Percentiles rank a stretch among this genome's conserved stretches.
These are phyloP conservation scores for Articulospora tetracladia DNA, from an alignment of 495 filamentous ascomycete species.

Conservation along the genomic window DNA sequence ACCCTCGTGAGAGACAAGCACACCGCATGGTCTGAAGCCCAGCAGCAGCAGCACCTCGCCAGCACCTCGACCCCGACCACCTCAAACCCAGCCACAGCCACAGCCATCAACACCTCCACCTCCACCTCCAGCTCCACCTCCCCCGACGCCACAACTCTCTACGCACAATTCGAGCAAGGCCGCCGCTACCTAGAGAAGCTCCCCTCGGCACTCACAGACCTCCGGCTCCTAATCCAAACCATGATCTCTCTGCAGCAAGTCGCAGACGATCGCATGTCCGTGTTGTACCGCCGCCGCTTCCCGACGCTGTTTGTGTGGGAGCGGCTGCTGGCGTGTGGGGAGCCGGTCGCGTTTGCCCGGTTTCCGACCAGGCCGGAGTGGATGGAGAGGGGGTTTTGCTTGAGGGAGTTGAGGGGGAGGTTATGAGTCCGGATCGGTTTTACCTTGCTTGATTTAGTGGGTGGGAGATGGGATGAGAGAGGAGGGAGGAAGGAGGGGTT, in stretches of 20 bases:
- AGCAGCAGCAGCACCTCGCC: too few species aligned
- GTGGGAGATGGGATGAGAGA: neutral
- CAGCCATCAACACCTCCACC: neutral
- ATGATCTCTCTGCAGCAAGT: neutral
- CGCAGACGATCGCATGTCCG: too few species aligned
- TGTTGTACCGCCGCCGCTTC: neutral
- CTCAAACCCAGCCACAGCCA: too few species aligned
- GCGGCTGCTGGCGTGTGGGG: neutral
- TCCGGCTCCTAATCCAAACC: neutral
- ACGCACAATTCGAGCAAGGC: neutral
- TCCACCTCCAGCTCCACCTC: neutral
- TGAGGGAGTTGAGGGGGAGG: neutral
- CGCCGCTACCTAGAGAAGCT: neutral
- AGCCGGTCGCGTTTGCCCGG: neutral
- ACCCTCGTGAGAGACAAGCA: neutral
- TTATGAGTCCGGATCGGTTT: neutral
- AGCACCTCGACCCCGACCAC: too few species aligned
- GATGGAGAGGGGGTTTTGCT: neutral
- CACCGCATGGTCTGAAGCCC: neutral
- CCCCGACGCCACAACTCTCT: neutral
- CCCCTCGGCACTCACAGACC: neutral
- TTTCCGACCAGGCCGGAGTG: neutral
- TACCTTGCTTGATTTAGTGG: neutral
- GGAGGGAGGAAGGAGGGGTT: neutral
- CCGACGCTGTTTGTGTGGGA: neutral